phyloP scores from a whole-genome alignment of 1,139 yeast genomes.

The Candida pseudocylindracea region DNA sequence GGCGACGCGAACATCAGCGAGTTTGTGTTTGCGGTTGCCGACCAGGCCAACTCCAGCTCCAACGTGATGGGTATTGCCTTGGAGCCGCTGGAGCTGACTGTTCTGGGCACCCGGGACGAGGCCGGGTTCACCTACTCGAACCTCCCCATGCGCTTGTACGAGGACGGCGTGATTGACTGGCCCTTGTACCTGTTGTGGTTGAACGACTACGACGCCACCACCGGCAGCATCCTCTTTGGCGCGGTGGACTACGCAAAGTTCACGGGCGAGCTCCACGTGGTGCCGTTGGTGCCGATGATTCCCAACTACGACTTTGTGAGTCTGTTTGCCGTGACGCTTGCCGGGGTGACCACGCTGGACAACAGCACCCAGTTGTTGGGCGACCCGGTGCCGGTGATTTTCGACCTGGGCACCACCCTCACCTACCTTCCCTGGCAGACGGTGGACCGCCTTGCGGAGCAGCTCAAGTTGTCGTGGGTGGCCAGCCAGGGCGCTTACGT shows the following conservation, averaged over 20 bases:
- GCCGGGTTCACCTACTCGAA: neutral
- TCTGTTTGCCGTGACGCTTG: neutral
- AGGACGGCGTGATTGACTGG: neutral
- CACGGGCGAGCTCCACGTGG: neutral
- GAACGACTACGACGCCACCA: neutral
- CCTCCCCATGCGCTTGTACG: neutral
- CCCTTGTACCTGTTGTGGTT: neutral
- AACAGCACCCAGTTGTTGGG: conserved; percentile 2
- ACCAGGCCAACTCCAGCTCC: neutral
- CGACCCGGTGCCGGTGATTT: conserved; percentile 7
- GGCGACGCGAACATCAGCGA: conserved; percentile 15
- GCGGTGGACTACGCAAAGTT: neutral
- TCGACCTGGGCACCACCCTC: conserved; percentile 21
- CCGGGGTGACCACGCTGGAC: too few relatives aligned
- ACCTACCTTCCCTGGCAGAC: conserved; percentile 8
- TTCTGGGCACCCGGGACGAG: too few relatives aligned
- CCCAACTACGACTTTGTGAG: too few relatives aligned
- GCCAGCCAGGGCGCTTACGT: too few relatives aligned
- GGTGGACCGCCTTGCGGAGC: conserved; percentile 3
- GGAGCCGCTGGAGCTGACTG: too few relatives aligned
- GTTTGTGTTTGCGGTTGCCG: conserved; percentile 3
- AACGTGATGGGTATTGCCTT: too few relatives aligned
- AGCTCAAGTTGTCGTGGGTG: too few relatives aligned
- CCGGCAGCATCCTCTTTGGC: neutral
- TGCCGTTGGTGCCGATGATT: neutral